These are phyloP conservation scores for Coleophoma cylindrospora DNA, from an alignment of 2,329 filamentous ascomycete genomes.

Conservation along the genomic window DNA sequence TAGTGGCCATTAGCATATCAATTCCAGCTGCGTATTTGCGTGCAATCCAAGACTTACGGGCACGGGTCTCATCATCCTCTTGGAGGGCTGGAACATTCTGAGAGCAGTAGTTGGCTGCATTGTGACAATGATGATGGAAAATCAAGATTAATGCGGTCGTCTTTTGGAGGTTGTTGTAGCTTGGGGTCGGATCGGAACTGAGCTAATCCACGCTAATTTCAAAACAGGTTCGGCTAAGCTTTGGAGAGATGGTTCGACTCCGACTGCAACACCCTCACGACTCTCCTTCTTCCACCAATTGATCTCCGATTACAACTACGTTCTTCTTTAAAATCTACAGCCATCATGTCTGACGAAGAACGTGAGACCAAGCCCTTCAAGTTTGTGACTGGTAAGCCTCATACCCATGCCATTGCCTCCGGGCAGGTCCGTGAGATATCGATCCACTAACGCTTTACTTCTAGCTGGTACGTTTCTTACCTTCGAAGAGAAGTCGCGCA, in stretches of 20 bases:
- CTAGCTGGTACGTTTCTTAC: constrained; percentile 40
- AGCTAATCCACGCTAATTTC: neutral
- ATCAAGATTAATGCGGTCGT: constrained; percentile 3
- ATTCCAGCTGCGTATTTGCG: too few relatives aligned
- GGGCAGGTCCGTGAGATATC: neutral
- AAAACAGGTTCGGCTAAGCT: neutral
- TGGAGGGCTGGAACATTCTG: constrained; percentile 62
- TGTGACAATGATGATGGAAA: constrained; percentile 13
- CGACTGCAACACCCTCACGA: neutral
- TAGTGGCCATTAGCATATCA: constrained; percentile 1
- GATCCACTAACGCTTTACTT: constrained; percentile 8
- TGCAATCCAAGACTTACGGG: constrained; percentile 53
- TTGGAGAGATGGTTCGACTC: neutral
- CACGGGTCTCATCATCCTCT: constrained; percentile 63
- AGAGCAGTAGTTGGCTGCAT: constrained; percentile 52
- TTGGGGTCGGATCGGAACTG: neutral
- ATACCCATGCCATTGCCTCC: constrained; percentile 14
- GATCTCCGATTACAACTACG: constrained; percentile 19
- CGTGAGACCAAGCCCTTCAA: constrained; percentile 99
- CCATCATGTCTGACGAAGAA: constrained; percentile 87
- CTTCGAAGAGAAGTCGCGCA: neutral
- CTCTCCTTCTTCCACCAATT: constrained; percentile 24
- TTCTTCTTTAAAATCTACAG: constrained; percentile 32
- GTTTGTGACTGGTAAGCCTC: constrained; percentile 90
- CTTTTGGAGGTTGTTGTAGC: constrained; percentile 18